Base-by-base conservation (phyloP, 2,329 filamentous ascomycete genomes). In the Mariannaea sp. region DNA sequence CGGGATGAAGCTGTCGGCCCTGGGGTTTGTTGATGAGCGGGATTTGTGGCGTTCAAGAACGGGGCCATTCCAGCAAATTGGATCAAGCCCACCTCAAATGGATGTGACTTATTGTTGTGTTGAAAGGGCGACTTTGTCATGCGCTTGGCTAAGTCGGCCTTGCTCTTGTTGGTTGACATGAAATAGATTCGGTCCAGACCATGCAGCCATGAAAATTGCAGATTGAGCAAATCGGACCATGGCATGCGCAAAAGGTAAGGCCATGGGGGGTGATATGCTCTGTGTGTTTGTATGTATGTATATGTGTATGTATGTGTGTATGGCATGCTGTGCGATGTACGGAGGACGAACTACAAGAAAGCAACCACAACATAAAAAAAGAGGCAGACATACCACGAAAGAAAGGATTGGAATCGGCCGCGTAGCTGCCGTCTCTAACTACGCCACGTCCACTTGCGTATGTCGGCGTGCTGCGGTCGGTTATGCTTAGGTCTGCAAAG, bases 401-500 rank as follows among this genome's bases (percentile, higher is more conserved):
- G 29, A 32, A 53, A 22, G 48, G 35, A 12, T 51, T 35, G 16
- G 59, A 55, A 16, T 65, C 63, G 13, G 51, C 16, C 38, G 55
- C 57, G 12, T 51, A 46, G 16, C 55, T 51, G 5, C 59, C 52
- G n/a, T 65, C 61, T 53, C 46, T 53, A 16, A 48, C 52, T 35
- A 36, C 35, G 22, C 19, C 52, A 32, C 35, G 48, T 36, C 49
- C 49, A 13, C 49, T 39, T 14, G 60, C 44, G 38, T 64, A 35
- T 26, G 58, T 56, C 12, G 67, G 68, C n/a, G 68, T 71, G 46
- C 62, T 63, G 29, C 67, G 67, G 26, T 59, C 64, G 30, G 70
- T 71, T 16, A 53, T 38, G 10, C 55, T 55, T 7, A 60, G 43
- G 24, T 65, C 64, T 69, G 71, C 60, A 66, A 70, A 50, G 24